A percentile compares a stretch with the other conserved stretches of the same genome.
Conservation (phyloP, 257 asterid genomes). For the Gentiana straminea region DNA sequence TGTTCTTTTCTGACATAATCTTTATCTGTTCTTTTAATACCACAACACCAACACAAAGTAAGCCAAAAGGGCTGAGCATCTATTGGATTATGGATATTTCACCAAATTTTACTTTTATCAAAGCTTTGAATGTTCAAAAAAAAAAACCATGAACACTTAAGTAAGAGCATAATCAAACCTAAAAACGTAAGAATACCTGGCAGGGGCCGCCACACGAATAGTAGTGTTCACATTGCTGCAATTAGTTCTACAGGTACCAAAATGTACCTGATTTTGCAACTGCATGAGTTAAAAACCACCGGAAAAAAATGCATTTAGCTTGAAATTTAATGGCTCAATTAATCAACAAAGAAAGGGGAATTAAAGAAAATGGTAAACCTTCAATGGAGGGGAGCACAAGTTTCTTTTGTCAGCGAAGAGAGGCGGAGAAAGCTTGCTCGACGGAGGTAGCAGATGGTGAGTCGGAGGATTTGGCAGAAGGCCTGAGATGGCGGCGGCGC, state of each 20-base stretch:
- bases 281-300: slow-evolving; percentile 6
- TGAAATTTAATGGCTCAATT: background rate
- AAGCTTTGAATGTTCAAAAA: too few species aligned
- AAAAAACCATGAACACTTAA: too few species aligned
- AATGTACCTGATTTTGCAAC: slow-evolving; percentile 18
- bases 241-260: slow-evolving; percentile 23
- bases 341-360: background rate
- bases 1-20: too few species aligned
- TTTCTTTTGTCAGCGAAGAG: slow-evolving; percentile 3
- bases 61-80: too few species aligned
- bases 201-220: slow-evolving; percentile 42
- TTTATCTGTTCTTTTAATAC: too few species aligned
- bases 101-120: too few species aligned
- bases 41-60: too few species aligned
- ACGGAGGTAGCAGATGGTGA: slow-evolving; percentile 10
- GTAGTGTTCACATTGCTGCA: slow-evolving; percentile 12
- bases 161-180: too few species aligned
- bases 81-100: too few species aligned
- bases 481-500: slow-evolving; percentile 19
- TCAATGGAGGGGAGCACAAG: slow-evolving; percentile 12
- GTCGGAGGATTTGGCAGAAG: slow-evolving; percentile 13
- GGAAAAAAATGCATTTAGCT: background rate
- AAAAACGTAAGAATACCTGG: slow-evolving; percentile 23
- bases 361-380: slow-evolving; percentile 13
- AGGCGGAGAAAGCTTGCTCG: slow-evolving; percentile 16